phyloP scores from a whole-genome alignment of 148 eudicot genomes.

The Vaccinium macrocarpon region DNA sequence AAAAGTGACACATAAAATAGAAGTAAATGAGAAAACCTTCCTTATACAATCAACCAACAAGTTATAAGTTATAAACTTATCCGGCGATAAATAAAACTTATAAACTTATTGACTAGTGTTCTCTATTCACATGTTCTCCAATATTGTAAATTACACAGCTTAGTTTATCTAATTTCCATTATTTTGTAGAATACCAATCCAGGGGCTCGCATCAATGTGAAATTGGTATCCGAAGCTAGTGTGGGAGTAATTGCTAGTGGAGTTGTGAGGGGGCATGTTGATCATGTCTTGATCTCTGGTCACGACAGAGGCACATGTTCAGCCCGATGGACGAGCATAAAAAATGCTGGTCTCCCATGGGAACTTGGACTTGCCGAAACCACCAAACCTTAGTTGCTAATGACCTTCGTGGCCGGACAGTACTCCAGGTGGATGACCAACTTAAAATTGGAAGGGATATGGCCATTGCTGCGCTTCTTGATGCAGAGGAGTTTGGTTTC shows the following conservation, averaged over 20 bases:
- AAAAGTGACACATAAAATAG: too few species aligned
- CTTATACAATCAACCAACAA: too few species aligned
- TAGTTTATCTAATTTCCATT: slow-evolving; percentile 1
- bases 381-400: slow-evolving; percentile 94
- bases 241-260: slow-evolving; percentile 98
- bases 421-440: slow-evolving; percentile 88
- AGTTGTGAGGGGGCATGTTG: slow-evolving; percentile 96
- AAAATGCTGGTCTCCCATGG: slow-evolving; percentile 99
- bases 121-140: slow-evolving; percentile 33
- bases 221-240: slow-evolving; percentile 95
- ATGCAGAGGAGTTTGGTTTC: slow-evolving; percentile 98
- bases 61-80: too few species aligned
- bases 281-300: slow-evolving; percentile 90
- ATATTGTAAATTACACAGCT: not conserved
- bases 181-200: slow-evolving; percentile 82
- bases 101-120: too few species aligned
- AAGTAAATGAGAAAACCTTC: too few species aligned
- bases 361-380: slow-evolving; percentile 99
- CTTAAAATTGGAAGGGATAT: slow-evolving; percentile 95
- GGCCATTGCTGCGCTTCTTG: slow-evolving; percentile 94
- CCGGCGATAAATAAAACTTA: too few species aligned
- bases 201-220: slow-evolving; percentile 86
- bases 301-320: slow-evolving; percentile 99
- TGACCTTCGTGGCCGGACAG: slow-evolving; percentile 90
- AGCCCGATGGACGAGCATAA: slow-evolving; percentile 96